A percentile compares a stretch with the other conserved stretches of the same genome.
Conservation (phyloP, 2,329 filamentous ascomycete genomes). For the Trichoderma endophyticum region DNA sequence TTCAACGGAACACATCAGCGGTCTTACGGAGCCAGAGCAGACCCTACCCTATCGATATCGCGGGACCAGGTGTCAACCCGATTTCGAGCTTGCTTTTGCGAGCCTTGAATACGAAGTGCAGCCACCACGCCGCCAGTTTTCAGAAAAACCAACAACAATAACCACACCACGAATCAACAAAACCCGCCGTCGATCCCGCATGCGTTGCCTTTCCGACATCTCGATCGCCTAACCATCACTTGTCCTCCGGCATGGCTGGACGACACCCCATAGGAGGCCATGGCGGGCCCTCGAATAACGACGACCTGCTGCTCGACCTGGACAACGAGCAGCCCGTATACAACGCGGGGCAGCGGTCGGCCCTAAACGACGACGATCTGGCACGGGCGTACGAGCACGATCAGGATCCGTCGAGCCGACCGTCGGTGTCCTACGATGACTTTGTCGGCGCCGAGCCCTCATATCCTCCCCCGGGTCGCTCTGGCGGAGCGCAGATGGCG, state of each 20-base stretch:
- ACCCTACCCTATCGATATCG: conserved; percentile 12
- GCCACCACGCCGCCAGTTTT: neutral
- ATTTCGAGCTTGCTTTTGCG: neutral
- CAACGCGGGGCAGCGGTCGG: conserved; percentile 70
- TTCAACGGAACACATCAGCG: conserved; percentile 14
- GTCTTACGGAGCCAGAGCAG: neutral
- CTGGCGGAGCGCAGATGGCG: conserved; percentile 28
- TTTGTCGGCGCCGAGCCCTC: conserved; percentile 71
- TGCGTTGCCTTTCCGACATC: conserved; percentile 31
- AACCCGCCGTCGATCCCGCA: conserved; percentile 28
- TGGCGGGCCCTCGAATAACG: conserved; percentile 47
- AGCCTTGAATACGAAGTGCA: neutral
- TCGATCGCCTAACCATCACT: conserved; percentile 33
- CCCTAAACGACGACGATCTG: conserved; percentile 78
- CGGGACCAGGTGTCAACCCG: conserved; percentile 14
- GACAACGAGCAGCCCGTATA: conserved; percentile 71
- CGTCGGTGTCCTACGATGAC: conserved; percentile 90
- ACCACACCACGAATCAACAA: neutral
- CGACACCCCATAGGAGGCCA: conserved; percentile 48
- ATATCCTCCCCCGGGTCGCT: conserved; percentile 43
- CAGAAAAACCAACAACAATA: neutral
- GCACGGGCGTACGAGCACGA: conserved; percentile 71
- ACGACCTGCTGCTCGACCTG: conserved; percentile 70
- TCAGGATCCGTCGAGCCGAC: conserved; percentile 63
- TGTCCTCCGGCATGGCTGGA: conserved; percentile 58